Evolutionary conservation across 2,329 filamentous ascomycete species (phyloP).

Genomic region (Paecilomyces sp.): DNA sequence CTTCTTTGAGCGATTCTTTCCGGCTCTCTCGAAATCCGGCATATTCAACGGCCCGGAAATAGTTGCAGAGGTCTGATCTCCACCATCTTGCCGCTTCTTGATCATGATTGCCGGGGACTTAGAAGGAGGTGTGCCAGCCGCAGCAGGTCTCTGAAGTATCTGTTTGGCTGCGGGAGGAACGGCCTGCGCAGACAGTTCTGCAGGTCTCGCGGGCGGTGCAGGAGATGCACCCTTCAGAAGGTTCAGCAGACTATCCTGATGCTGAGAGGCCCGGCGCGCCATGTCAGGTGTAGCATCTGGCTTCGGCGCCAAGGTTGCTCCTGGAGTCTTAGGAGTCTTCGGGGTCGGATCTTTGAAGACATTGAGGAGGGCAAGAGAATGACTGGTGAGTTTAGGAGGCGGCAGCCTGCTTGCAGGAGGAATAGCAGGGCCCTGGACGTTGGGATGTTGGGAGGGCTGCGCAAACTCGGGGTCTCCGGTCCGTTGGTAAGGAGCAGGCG

Average conservation of each 20-base stretch:
- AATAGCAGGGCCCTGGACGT: slow-evolving; percentile 37
- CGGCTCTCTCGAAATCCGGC: slow-evolving; percentile 29
- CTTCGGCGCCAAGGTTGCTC: slow-evolving; percentile 11
- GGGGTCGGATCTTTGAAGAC: slow-evolving; percentile 44
- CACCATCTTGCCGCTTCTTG: slow-evolving; percentile 8
- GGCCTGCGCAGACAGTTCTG: slow-evolving; percentile 40
- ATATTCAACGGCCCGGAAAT: slow-evolving; percentile 33
- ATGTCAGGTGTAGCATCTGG: slow-evolving; percentile 6
- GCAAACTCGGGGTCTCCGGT: slow-evolving; percentile 41
- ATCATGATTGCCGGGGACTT: slow-evolving; percentile 10
- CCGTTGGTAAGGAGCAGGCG: slow-evolving; percentile 38
- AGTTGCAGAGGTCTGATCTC: slow-evolving; percentile 29
- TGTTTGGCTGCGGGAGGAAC: slow-evolving; percentile 25
- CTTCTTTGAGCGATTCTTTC: slow-evolving; percentile 19
- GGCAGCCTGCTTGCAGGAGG: slow-evolving; percentile 54
- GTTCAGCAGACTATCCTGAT: slow-evolving; percentile 30
- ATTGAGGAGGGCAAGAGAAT: slow-evolving; percentile 51
- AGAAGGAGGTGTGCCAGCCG: slow-evolving; percentile 6
- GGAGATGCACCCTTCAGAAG: slow-evolving; percentile 21
- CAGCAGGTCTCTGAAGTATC: slow-evolving; percentile 24
- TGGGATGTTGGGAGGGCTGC: slow-evolving; percentile 24
- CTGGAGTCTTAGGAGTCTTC: slow-evolving; percentile 16
- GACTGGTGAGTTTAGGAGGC: slow-evolving; percentile 50
- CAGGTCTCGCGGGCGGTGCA: slow-evolving; percentile 19
- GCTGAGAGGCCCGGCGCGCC: slow-evolving; percentile 22